Percentiles rank a stretch among this genome's conserved stretches.
These are phyloP conservation scores for Ustilaginoidea virens DNA, from an alignment of 2,329 filamentous ascomycete species.

Conservation along the genomic window DNA sequence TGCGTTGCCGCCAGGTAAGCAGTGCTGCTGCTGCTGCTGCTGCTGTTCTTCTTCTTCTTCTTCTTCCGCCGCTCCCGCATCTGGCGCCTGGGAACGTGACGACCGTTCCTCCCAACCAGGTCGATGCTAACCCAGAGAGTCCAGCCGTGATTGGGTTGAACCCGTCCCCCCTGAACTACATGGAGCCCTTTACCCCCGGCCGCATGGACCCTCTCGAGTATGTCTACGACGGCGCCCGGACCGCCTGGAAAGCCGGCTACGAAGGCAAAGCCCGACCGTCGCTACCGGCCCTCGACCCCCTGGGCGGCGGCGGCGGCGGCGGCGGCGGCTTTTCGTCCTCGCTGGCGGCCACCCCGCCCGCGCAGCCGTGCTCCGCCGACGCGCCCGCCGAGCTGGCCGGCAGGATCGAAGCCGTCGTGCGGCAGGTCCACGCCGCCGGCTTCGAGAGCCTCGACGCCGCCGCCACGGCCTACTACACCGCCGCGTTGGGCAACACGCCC, in stretches of 20 bases:
- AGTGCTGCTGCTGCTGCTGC: too few species aligned
- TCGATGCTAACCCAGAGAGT: neutral
- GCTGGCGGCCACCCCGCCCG: too few species aligned
- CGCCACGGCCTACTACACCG: slow-evolving; percentile 13
- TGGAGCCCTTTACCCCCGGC: slow-evolving; percentile 6
- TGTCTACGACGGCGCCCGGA: slow-evolving; percentile 7
- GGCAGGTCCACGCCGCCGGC: slow-evolving; percentile 9
- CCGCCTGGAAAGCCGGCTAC: slow-evolving; percentile 9
- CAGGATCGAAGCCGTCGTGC: slow-evolving; percentile 10
- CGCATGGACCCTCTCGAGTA: slow-evolving; percentile 9
- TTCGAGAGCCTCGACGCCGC: slow-evolving; percentile 13
- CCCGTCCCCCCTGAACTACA: slow-evolving; percentile 6
- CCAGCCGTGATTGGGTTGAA: slow-evolving; percentile 5
- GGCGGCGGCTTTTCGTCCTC: too few species aligned
- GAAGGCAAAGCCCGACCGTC: too few species aligned
- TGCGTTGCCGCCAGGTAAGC: slow-evolving; percentile 2
- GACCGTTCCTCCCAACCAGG: too few species aligned
- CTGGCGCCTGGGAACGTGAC: too few species aligned
- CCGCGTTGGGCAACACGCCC: slow-evolving; percentile 7
- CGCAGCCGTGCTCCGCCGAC: too few species aligned
- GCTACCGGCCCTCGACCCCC: too few species aligned
- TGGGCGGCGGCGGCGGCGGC: too few species aligned
- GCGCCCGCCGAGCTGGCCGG: too few species aligned
- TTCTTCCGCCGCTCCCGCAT: too few species aligned
- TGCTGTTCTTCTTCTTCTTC: neutral